Conservation (phyloP, 805 yeast species). For the Jamesozyma rosinii region DNA sequence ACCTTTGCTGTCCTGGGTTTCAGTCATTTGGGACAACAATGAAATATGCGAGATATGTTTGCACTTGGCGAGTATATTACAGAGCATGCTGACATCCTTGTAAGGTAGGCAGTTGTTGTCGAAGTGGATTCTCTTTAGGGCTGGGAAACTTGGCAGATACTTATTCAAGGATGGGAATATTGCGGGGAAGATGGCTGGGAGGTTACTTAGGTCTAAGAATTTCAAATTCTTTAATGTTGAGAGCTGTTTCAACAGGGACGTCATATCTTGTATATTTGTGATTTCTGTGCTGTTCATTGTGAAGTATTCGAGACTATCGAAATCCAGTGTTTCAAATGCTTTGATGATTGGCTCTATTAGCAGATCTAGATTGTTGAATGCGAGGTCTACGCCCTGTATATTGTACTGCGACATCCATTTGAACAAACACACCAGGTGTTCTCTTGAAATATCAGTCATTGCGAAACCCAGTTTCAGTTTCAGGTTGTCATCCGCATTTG, state of each 20-base stretch:
- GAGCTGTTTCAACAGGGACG: conserved; percentile 40
- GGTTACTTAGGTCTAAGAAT: conserved; percentile 67
- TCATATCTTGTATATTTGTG: conserved; percentile 42
- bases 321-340: conserved; percentile 14
- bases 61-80: conserved; percentile 65
- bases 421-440: conserved; percentile 47
- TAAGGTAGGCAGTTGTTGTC: conserved; percentile 57
- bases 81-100: conserved; percentile 47
- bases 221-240: conserved; percentile 50
- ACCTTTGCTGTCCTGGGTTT: not conserved
- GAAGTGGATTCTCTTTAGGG: conserved; percentile 56
- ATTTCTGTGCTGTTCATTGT: conserved; percentile 61
- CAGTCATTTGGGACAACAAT: conserved; percentile 43
- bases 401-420: conserved; percentile 44
- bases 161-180: conserved; percentile 48
- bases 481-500: too few species aligned
- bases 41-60: conserved; percentile 59
- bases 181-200: conserved; percentile 57
- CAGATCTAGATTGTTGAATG: conserved; percentile 59
- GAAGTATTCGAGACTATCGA: conserved; percentile 35
- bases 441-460: conserved; percentile 47
- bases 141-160: conserved; percentile 59
- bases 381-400: conserved; percentile 64
- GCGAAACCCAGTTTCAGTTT: conserved; percentile 62
- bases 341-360: conserved; percentile 23